A percentile compares a stretch with the other conserved stretches of the same genome.
These are phyloP conservation scores for Myriosclerotinia duriaeana DNA, from an alignment of 2,329 filamentous ascomycete species.

Conservation along the genomic window DNA sequence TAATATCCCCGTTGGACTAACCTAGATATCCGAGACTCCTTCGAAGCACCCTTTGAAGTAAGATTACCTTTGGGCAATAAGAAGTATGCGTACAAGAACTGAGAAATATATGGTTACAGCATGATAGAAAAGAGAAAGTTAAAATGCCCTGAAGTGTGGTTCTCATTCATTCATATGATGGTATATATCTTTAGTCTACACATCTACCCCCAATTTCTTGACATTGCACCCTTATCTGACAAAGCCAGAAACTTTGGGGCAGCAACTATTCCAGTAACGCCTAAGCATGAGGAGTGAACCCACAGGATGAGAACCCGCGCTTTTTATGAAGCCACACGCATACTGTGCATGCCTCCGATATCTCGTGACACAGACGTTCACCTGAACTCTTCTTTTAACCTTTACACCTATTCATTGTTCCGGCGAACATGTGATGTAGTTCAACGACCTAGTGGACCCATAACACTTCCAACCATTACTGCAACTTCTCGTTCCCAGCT, in stretches of 20 bases:
- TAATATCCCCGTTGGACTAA: neutral
- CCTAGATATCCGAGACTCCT: too few relatives aligned
- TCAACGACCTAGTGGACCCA: conserved; percentile 44
- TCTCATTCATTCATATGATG: conserved; percentile 7
- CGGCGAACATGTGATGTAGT: neutral
- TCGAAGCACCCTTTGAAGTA: too few relatives aligned
- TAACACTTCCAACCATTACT: conserved; percentile 87
- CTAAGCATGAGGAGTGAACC: neutral
- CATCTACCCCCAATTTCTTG: neutral
- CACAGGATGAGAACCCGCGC: neutral
- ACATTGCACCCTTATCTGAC: neutral
- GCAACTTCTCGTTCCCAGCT: conserved; percentile 89
- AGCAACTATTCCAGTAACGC: neutral
- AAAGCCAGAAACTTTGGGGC: neutral
- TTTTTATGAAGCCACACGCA: neutral
- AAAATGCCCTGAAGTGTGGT: neutral
- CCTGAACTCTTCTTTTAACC: neutral
- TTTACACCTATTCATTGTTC: neutral
- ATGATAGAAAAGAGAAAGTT: neutral
- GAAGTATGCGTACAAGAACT: neutral
- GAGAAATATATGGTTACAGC: neutral
- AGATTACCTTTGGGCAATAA: neutral
- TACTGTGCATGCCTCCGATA: conserved; percentile 1
- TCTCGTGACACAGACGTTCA: neutral
- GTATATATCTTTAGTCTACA: conserved; percentile 4